phyloP scores from a whole-genome alignment of 768 basidiomycete species.

The Lentinula sp. region DNA sequence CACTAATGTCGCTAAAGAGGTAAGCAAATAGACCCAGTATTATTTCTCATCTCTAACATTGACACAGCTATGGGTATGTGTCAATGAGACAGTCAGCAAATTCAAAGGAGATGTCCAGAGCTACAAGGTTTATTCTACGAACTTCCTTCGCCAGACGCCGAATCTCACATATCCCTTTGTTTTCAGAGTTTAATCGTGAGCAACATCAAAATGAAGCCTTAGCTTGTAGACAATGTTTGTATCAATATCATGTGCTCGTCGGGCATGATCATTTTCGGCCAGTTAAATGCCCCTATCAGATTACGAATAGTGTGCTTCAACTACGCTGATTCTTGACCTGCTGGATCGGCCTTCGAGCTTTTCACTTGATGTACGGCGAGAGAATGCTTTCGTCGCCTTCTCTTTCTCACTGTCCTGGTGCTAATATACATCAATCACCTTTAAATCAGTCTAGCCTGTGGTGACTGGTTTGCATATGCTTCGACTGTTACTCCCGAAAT shows the following conservation, averaged over 20 bases:
- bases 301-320: too few relatives aligned
- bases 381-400: too few relatives aligned
- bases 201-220: slow-evolving; percentile 18
- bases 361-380: too few relatives aligned
- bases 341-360: too few relatives aligned
- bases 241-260: not conserved
- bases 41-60: slow-evolving; percentile 6
- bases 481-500: too few relatives aligned
- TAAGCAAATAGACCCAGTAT: slow-evolving; percentile 20
- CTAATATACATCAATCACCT: too few relatives aligned
- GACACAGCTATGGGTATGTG: slow-evolving; percentile 86
- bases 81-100: slow-evolving; percentile 72
- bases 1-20: slow-evolving; percentile 82
- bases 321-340: too few relatives aligned
- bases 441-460: too few relatives aligned
- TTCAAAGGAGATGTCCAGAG: slow-evolving; percentile 87
- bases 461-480: too few relatives aligned
- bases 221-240: not conserved
- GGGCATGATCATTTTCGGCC: not conserved
- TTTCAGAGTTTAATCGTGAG: slow-evolving; percentile 18
- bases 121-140: slow-evolving; percentile 63
- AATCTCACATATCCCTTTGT: not conserved
- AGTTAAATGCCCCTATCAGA: not conserved
- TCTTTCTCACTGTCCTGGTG: too few relatives aligned
- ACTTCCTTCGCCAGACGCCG: not conserved